phyloP scores from a whole-genome alignment of 768 basidiomycete species.

The Phallus indusiatus region DNA sequence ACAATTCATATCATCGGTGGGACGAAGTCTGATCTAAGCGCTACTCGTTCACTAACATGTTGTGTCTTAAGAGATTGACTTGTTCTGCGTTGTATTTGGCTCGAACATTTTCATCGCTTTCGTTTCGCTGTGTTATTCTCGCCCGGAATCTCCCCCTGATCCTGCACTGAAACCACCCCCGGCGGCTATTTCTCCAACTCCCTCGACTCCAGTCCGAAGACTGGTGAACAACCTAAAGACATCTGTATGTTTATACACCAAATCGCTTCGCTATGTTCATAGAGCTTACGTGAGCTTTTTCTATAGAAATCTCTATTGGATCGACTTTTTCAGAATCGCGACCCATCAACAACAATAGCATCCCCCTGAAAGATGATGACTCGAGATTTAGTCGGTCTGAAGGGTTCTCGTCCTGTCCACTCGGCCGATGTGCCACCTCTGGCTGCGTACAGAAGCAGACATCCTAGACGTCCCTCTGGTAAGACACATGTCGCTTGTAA shows the following conservation, averaged over 20 bases:
- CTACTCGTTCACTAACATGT: neutral
- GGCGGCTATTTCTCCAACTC: neutral
- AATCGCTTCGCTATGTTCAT: neutral
- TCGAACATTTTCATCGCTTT: slow-evolving; percentile 2
- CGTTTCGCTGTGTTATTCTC: slow-evolving; percentile 3
- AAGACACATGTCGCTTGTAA: neutral
- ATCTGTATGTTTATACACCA: neutral
- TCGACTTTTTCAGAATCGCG: neutral
- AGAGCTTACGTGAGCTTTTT: too few relatives aligned
- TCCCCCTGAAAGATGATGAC: neutral
- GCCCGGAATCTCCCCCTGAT: neutral
- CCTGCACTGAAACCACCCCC: neutral
- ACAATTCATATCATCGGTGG: neutral
- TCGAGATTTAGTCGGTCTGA: slow-evolving; percentile 1
- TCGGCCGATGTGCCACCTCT: slow-evolving; percentile 1
- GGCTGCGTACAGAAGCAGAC: slow-evolving; percentile 1
- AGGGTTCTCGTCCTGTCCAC: neutral
- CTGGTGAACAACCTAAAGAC: neutral
- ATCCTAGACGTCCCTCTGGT: neutral
- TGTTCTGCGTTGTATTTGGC: neutral
- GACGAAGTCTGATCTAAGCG: neutral
- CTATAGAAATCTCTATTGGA: neutral
- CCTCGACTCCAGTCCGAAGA: neutral
- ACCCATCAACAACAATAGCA: neutral
- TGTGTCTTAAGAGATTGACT: neutral